Conservation (phyloP, 139 green algal genomes). For the Diplosphaera chodatii region DNA sequence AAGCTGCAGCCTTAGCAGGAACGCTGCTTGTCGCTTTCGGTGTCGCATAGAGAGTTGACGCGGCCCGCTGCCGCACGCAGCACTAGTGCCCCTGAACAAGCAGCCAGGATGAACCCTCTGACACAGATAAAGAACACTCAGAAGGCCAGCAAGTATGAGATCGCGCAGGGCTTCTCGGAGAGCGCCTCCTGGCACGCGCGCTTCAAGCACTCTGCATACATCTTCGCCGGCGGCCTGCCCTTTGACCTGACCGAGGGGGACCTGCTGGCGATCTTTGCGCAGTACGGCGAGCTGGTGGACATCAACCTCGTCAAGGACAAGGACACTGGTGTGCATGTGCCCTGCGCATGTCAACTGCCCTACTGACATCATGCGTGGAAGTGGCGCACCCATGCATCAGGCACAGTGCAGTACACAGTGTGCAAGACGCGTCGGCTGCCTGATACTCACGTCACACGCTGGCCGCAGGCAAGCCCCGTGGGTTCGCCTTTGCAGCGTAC, state of each 20-base stretch:
- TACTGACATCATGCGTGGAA: no score
- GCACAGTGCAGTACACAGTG: no score
- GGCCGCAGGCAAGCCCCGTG: constrained; percentile 59
- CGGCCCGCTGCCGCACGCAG: no score
- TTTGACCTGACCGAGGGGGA: constrained; percentile 93
- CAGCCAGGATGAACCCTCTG: constrained; percentile 66
- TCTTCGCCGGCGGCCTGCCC: constrained; percentile 83
- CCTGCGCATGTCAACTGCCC: no score
- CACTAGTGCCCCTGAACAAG: not conserved
- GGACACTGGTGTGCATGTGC: constrained; percentile 34
- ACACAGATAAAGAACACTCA: constrained; percentile 96
- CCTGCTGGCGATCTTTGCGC: constrained; percentile 91
- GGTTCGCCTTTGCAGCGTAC: constrained; percentile 97
- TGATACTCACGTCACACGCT: no score
- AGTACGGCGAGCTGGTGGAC: constrained; percentile 97
- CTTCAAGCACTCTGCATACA: constrained; percentile 91
- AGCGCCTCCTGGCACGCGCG: constrained; percentile 88
- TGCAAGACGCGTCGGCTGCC: no score
- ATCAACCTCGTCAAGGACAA: constrained; percentile 76
- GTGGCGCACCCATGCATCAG: no score
- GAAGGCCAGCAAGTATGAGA: constrained; percentile 68
- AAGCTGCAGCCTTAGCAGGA: no score
- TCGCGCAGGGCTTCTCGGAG: constrained; percentile 64
- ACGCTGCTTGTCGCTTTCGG: no score
- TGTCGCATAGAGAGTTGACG: no score